Evolutionary conservation across 805 yeast species (phyloP).

Genomic region (Starmerella apis): DNA sequence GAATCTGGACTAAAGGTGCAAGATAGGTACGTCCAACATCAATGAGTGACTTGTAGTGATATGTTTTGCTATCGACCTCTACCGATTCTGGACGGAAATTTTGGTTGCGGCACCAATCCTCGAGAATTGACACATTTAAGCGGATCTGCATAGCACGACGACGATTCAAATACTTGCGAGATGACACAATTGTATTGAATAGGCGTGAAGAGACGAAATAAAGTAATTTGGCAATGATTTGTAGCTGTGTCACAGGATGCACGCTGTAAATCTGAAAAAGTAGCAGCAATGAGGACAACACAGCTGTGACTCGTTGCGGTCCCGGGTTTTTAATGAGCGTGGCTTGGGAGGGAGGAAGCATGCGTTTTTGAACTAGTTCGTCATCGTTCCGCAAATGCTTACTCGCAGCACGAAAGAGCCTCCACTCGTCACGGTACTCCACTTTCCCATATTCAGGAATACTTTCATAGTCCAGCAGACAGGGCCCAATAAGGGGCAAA

Average conservation of each 20-base stretch:
- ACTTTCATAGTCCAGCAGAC: slow-evolving; percentile 54
- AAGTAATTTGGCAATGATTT: slow-evolving; percentile 65
- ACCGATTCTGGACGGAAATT: slow-evolving; percentile 39
- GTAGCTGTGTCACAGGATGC: slow-evolving; percentile 66
- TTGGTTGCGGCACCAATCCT: slow-evolving; percentile 83
- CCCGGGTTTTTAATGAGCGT: slow-evolving; percentile 76
- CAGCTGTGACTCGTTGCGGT: slow-evolving; percentile 74
- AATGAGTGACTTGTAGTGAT: slow-evolving; percentile 47
- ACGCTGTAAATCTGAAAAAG: slow-evolving; percentile 73
- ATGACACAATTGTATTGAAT: slow-evolving; percentile 59
- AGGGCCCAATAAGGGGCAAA: slow-evolving; percentile 23
- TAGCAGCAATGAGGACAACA: slow-evolving; percentile 77
- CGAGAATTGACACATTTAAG: slow-evolving; percentile 71
- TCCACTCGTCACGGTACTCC: slow-evolving; percentile 65
- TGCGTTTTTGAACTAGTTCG: slow-evolving; percentile 62
- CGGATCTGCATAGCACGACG: slow-evolving; percentile 82
- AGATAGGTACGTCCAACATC: slow-evolving; percentile 58
- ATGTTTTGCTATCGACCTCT: slow-evolving; percentile 25
- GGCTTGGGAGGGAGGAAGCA: slow-evolving; percentile 70
- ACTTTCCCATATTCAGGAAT: slow-evolving; percentile 74
- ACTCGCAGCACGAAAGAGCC: slow-evolving; percentile 40
- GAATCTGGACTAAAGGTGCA: slow-evolving; percentile 61
- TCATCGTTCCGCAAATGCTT: slow-evolving; percentile 34
- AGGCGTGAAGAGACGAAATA: slow-evolving; percentile 64
- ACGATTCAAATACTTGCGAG: slow-evolving; percentile 60